These are phyloP conservation scores for Pleurotus giganteus DNA, from an alignment of 768 basidiomycete species.

Conservation along the genomic window DNA sequence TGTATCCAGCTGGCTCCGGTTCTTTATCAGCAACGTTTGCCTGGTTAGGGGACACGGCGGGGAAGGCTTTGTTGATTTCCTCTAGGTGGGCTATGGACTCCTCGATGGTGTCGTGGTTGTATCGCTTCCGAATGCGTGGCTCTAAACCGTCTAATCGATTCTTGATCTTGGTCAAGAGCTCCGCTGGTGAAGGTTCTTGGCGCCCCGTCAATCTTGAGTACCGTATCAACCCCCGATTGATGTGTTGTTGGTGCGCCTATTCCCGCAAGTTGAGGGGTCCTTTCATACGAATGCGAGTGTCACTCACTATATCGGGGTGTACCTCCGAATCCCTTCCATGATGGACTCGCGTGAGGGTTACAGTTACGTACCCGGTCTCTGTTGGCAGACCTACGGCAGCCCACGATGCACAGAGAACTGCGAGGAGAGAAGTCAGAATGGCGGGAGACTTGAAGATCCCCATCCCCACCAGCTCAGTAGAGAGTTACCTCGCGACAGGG, in stretches of 20 bases:
- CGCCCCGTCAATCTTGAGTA: constrained; percentile 2
- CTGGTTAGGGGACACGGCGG: constrained; percentile 3
- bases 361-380: neutral
- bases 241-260: constrained; percentile 8
- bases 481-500: neutral
- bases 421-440: constrained; percentile 4
- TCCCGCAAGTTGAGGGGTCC: neutral
- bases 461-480: constrained; percentile 6
- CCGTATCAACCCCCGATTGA: constrained; percentile 7
- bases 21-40: neutral
- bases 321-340: neutral
- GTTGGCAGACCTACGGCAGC: constrained; percentile 4
- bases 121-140: constrained; percentile 4
- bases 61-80: constrained; percentile 3
- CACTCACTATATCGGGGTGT: constrained; percentile 4
- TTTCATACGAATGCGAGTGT: neutral
- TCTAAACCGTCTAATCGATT: constrained; percentile 1
- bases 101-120: constrained; percentile 8
- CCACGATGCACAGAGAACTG: neutral
- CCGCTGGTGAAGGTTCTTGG: constrained; percentile 1
- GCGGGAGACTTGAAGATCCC: constrained; percentile 1
- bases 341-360: neutral
- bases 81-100: constrained; percentile 2
- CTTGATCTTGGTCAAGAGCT: constrained; percentile 5
- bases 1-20: neutral